Conservation (phyloP, 495 filamentous ascomycete species). For the Bathelium albidoporum region DNA sequence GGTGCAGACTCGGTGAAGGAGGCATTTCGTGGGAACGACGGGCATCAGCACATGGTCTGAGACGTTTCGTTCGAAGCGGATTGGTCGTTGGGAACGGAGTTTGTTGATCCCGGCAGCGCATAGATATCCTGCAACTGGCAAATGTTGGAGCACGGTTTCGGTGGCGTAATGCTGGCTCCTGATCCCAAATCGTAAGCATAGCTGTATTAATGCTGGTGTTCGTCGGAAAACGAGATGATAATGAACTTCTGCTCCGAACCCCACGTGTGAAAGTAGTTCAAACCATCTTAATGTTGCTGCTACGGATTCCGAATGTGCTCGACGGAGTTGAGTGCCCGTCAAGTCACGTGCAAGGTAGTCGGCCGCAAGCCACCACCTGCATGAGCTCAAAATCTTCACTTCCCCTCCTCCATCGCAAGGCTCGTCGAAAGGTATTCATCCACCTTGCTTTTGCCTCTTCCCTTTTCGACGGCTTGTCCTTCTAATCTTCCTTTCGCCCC, state of each 20-base stretch:
- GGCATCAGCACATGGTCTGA: neutral
- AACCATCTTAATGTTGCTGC: neutral
- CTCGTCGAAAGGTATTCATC: neutral
- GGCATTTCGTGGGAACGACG: too few species aligned
- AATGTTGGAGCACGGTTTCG: constrained; percentile 1
- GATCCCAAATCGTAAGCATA: neutral
- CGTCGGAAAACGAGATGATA: neutral
- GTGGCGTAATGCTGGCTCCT: neutral
- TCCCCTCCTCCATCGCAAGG: neutral
- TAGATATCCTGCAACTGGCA: neutral
- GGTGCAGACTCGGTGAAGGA: neutral
- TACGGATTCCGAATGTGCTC: neutral
- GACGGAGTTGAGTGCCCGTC: neutral
- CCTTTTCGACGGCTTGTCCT: neutral
- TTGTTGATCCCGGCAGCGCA: neutral
- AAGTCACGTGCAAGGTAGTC: neutral
- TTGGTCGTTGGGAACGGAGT: neutral
- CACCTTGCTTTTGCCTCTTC: neutral
- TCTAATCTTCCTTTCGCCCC: neutral
- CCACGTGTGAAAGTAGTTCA: neutral
- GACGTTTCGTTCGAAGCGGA: neutral
- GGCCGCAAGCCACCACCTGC: neutral
- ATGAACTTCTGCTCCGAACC: neutral
- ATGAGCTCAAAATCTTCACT: neutral
- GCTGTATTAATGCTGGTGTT: neutral